Evolutionary conservation across 768 basidiomycete genomes (phyloP).

Genomic region (Myochromella boudieri): DNA sequence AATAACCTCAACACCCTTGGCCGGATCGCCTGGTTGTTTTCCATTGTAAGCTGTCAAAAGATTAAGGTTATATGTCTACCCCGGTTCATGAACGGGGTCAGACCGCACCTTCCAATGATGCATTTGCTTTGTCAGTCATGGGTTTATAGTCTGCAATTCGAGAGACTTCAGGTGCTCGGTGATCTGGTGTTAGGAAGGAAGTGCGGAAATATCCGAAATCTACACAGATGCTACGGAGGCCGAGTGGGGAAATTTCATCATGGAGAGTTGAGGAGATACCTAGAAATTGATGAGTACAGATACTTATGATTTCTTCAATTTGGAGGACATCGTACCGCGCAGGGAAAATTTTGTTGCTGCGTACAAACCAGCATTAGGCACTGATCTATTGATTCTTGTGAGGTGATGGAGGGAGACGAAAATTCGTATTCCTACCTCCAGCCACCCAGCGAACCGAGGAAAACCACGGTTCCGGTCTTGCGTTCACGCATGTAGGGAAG

Average conservation of each 20-base stretch:
- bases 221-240: slow-evolving; percentile 34
- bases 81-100: background rate
- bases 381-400: slow-evolving; percentile 16
- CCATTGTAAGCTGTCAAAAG: slow-evolving; percentile 27
- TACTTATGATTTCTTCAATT: background rate
- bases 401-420: background rate
- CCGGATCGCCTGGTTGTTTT: slow-evolving; percentile 36
- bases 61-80: background rate
- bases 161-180: slow-evolving; percentile 26
- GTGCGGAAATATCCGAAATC: slow-evolving; percentile 43
- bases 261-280: slow-evolving; percentile 32
- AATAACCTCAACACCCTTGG: slow-evolving; percentile 32
- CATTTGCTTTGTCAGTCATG: slow-evolving; percentile 23
- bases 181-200: slow-evolving; percentile 25
- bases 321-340: slow-evolving; percentile 20
- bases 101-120: slow-evolving; percentile 23
- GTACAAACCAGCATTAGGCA: slow-evolving; percentile 37
- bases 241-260: slow-evolving; percentile 37
- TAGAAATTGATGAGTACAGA: slow-evolving; percentile 1
- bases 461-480: slow-evolving; percentile 41
- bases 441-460: slow-evolving; percentile 40
- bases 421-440: slow-evolving; percentile 36
- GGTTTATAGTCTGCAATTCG: slow-evolving; percentile 33
- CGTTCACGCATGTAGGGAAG: slow-evolving; percentile 47
- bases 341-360: slow-evolving; percentile 39